Conservation (phyloP, 176 grass and related monocot genomes). For the Thinopyrum elongatum region DNA sequence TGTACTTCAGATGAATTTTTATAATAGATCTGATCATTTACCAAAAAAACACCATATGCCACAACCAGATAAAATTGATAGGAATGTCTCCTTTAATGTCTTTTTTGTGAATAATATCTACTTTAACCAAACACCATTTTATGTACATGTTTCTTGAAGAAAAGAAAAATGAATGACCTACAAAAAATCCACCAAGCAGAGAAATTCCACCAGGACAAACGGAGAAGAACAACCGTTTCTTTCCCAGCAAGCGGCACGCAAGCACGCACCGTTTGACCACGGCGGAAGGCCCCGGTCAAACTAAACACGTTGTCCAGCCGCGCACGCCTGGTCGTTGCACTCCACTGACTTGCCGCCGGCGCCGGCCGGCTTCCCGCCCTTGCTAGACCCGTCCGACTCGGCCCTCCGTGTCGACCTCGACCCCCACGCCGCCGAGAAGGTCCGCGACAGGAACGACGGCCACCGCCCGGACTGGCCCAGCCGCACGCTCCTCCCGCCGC, state of each 20-base stretch:
- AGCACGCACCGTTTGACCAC: constrained; percentile 25
- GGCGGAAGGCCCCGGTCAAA: constrained; percentile 27
- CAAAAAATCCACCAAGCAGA: constrained; percentile 19
- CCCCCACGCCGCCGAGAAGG: constrained; percentile 61
- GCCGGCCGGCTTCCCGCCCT: constrained; percentile 39
- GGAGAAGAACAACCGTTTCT: constrained; percentile 3
- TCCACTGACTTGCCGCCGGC: constrained; percentile 35
- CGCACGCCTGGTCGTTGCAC: constrained; percentile 30
- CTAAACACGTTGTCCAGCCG: constrained; percentile 37
- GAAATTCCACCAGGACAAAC: not conserved
- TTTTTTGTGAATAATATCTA: too few relatives aligned
- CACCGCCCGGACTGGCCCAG: constrained; percentile 59
- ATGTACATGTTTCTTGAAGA: constrained; percentile 18
- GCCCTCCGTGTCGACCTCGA: constrained; percentile 38
- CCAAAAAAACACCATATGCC: not conserved
- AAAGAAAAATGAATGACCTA: not conserved
- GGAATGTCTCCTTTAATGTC: not conserved
- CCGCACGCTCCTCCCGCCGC: constrained; percentile 45
- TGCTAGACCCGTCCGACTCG: constrained; percentile 59
- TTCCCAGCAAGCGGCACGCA: constrained; percentile 21
- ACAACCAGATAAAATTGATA: not conserved
- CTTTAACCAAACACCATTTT: not conserved
- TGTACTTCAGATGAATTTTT: too few relatives aligned
- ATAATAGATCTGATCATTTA: too few relatives aligned
- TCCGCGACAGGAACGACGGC: constrained; percentile 62